Base-by-base conservation (phyloP, 179 eudicot genomes). In the Vitellaria paradoxa region DNA sequence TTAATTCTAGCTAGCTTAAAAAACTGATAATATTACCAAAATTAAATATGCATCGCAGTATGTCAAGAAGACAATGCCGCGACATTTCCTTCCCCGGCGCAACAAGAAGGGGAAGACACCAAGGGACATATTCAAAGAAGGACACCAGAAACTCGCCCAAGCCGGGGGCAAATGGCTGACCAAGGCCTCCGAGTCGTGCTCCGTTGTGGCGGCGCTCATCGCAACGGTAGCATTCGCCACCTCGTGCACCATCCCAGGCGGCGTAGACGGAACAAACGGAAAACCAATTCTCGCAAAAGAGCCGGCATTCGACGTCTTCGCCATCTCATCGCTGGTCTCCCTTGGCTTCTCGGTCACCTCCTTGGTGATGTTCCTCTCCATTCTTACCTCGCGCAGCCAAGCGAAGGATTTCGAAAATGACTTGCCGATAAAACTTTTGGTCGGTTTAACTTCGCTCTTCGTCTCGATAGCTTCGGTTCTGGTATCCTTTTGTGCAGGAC, bases 151-250 rank as follows among this genome's bases (percentile, higher is more conserved):
- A 0, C 76, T 78, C 37, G 64, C 70, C 21, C 15, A 65, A 17
- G 23, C 13, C 10, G 71, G 81, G 57, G 65, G 81, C 21, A 11
- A n/a, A 17, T 78, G 81, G 81, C 81, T 78, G 0, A 72, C 64
- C 53, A 78, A 13, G 65, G 72, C 77, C 40, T 72, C 81, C 14
- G 56, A 78, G 60, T 78, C 81, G 17, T 78, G 77, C 24, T 78
- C 77, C 45, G 21, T 78, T 1, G 77, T 78, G 20, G 81, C 81
- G 20, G 81, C 81, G 7, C 81, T 78, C 65, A 78, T 78, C 4
- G 77, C 81, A 42, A 78, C 76, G 20, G 81, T 78, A 1, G 75
- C 81, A 20, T 78, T 78, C 23, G 81, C 81, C 75, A 78, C 81
- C 4, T 61, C 81, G n/a, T 6, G 37, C 75, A 62, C 81, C 20